Conservation (phyloP, 305 asterid species). For the Solanum hybrid region DNA sequence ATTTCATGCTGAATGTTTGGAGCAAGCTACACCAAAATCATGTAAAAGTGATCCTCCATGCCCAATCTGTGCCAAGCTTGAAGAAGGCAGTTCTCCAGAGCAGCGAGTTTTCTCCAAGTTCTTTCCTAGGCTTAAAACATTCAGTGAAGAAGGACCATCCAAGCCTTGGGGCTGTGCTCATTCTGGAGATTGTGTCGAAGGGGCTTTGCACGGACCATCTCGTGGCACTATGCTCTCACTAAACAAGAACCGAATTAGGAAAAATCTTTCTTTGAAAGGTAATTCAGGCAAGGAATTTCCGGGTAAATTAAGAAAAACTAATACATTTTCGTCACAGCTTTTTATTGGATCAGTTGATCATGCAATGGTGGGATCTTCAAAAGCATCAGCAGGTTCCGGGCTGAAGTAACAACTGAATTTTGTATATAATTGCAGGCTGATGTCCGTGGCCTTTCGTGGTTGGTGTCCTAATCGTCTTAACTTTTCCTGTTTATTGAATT, state of each 20-base stretch:
- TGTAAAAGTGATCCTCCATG: slow-evolving; percentile 81
- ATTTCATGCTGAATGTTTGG: slow-evolving; percentile 94
- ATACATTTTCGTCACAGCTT: slow-evolving; percentile 48
- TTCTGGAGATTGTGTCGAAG: slow-evolving; percentile 88
- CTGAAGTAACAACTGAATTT: slow-evolving; percentile 18
- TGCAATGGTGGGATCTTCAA: slow-evolving; percentile 51
- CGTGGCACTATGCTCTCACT: slow-evolving; percentile 59
- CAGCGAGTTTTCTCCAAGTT: slow-evolving; percentile 49
- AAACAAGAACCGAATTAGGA: slow-evolving; percentile 50
- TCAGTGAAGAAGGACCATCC: slow-evolving; percentile 58
- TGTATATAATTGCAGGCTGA: background rate
- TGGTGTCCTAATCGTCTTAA: background rate
- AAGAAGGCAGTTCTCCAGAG: slow-evolving; percentile 62
- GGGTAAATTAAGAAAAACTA: slow-evolving; percentile 54
- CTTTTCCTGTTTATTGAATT: background rate
- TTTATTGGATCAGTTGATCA: slow-evolving; percentile 44
- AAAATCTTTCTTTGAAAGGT: slow-evolving; percentile 51
- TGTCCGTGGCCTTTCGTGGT: background rate
- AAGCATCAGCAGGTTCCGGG: slow-evolving; percentile 21
- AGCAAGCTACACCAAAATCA: slow-evolving; percentile 77
- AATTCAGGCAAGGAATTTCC: slow-evolving; percentile 42
- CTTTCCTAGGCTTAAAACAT: slow-evolving; percentile 59
- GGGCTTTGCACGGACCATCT: slow-evolving; percentile 58
- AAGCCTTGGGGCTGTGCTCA: slow-evolving; percentile 77
- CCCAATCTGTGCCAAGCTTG: slow-evolving; percentile 59